Conservation (phyloP, 2,329 filamentous ascomycete species). For the Fusarium xyrophilum region DNA sequence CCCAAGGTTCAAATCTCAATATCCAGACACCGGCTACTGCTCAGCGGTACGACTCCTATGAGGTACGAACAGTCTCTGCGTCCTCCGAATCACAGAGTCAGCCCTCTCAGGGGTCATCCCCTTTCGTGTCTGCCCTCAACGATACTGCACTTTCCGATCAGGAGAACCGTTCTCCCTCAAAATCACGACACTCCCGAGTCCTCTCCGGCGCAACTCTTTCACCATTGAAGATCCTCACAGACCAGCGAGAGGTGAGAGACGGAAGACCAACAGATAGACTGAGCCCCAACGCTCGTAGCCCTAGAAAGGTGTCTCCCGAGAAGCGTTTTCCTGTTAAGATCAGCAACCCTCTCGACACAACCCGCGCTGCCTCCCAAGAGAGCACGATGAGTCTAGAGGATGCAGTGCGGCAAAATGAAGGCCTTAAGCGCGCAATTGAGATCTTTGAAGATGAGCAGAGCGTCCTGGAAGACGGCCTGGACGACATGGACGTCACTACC, state of each 20-base stretch:
- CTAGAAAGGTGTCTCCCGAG: conserved; percentile 58
- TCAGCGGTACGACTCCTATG: conserved; percentile 35
- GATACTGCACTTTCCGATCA: conserved; percentile 48
- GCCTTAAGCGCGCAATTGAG: conserved; percentile 64
- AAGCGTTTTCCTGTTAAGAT: conserved; percentile 69
- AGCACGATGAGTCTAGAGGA: conserved; percentile 59
- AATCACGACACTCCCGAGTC: conserved; percentile 61
- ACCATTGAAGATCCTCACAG: conserved; percentile 62
- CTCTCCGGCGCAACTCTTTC: conserved; percentile 64
- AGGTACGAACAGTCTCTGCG: conserved; percentile 30
- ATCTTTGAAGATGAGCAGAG: conserved; percentile 65
- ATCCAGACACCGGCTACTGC: conserved; percentile 36
- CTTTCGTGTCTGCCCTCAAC: conserved; percentile 43
- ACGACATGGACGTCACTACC: conserved; percentile 36
- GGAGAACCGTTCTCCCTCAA: conserved; percentile 57
- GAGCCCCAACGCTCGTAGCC: conserved; percentile 50
- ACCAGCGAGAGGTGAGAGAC: conserved; percentile 41
- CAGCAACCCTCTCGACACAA: conserved; percentile 45
- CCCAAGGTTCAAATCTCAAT: conserved; percentile 39
- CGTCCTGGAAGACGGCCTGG: conserved; percentile 41
- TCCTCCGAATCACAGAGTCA: conserved; percentile 24
- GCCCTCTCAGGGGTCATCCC: conserved; percentile 35
- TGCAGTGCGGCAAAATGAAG: conserved; percentile 61
- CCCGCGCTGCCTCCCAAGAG: conserved; percentile 41
- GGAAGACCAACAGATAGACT: conserved; percentile 34